Evolutionary conservation across 306 rosid genomes (phyloP), one percentile per base, ranked within the genome.

Genomic region (Herpetospermum pedunculosum): DNA sequence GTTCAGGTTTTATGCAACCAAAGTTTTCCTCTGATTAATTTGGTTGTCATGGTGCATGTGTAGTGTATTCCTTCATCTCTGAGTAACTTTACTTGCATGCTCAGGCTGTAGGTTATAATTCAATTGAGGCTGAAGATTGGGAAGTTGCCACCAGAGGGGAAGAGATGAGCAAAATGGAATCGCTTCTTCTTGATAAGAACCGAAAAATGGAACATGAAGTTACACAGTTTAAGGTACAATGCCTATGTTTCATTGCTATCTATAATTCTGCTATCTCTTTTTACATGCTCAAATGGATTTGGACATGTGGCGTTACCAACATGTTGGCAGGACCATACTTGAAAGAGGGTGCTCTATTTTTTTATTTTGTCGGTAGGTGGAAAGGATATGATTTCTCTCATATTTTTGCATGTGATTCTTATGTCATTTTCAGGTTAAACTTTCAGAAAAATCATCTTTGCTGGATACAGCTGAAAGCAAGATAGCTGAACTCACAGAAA

Each of bases 61-160:
- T 62, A 29, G 21, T 32, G 72, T 25, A 58, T 60, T 41, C 19
- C 35, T 58, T 60, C 30, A 8, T 16, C 13, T 13, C 6, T 74
- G 19, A 29, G 2, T 43, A 32, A 58, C 28, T 41, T 43, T 3
- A 58, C 28, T 77, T 78, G 70, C 78, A 73, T 70, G 38, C 68
- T 73, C 82, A 94, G 99, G 99, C 97, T 2, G 97, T 94, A 55
- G 97, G 95, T 72, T 94, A 94, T 87, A 94, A 94, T 77, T 94
- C 97, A 21, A 91, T 94, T 75, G 99, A 94, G 87, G 96, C 96
- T 34, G 99, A 94, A 85, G 99, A 94, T 86, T 94, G 99, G 99
- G 97, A 94, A 67, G 95, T 73, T 58, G 95, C 99, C 79, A 91
- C 97, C 53, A 88, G 96, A 44, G 99, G 95, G 83, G 99, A 94